Percentiles rank a stretch among this genome's conserved stretches.
phyloP scores from a whole-genome alignment of 352 stramenopile genomes.

The Aphanomyces invadans region DNA sequence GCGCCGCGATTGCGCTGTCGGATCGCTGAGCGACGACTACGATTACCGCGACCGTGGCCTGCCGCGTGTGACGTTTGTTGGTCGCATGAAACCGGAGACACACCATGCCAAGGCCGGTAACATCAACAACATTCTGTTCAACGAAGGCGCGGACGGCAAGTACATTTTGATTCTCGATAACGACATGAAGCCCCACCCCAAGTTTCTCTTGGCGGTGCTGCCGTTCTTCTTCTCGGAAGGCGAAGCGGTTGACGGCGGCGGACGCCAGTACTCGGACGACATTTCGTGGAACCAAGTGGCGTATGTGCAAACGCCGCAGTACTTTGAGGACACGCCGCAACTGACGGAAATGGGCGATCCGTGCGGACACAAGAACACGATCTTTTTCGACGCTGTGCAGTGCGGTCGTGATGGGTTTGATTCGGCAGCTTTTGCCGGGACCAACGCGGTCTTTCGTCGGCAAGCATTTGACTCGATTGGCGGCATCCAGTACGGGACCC shows the following conservation, averaged over 20 bases:
- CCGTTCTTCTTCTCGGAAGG: slow-evolving; percentile 87
- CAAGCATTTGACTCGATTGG: slow-evolving; percentile 84
- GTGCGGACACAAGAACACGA: slow-evolving; percentile 85
- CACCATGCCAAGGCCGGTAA: slow-evolving; percentile 90
- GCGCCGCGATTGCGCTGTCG: slow-evolving; percentile 77
- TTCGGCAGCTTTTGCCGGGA: slow-evolving; percentile 81
- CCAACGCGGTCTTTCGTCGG: slow-evolving; percentile 84
- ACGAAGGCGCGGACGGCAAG: slow-evolving; percentile 83
- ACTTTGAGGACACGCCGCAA: slow-evolving; percentile 83
- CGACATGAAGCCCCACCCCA: slow-evolving; percentile 88
- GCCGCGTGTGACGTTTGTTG: slow-evolving; percentile 77
- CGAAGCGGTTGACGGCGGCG: slow-evolving; percentile 72
- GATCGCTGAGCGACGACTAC: slow-evolving; percentile 83
- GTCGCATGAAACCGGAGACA: slow-evolving; percentile 81
- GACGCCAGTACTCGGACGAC: slow-evolving; percentile 81
- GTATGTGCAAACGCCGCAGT: slow-evolving; percentile 86
- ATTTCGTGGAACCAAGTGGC: slow-evolving; percentile 86
- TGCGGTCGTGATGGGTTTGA: slow-evolving; percentile 83
- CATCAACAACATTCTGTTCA: slow-evolving; percentile 88
- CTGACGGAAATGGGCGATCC: slow-evolving; percentile 80
- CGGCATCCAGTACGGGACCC: slow-evolving; percentile 84
- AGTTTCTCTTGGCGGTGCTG: slow-evolving; percentile 78
- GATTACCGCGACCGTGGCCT: slow-evolving; percentile 86
- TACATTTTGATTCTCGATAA: slow-evolving; percentile 89
- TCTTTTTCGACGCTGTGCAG: slow-evolving; percentile 87